phyloP scores from a whole-genome alignment of 2,329 filamentous ascomycete genomes.

The Xylaria hypoxylon region DNA sequence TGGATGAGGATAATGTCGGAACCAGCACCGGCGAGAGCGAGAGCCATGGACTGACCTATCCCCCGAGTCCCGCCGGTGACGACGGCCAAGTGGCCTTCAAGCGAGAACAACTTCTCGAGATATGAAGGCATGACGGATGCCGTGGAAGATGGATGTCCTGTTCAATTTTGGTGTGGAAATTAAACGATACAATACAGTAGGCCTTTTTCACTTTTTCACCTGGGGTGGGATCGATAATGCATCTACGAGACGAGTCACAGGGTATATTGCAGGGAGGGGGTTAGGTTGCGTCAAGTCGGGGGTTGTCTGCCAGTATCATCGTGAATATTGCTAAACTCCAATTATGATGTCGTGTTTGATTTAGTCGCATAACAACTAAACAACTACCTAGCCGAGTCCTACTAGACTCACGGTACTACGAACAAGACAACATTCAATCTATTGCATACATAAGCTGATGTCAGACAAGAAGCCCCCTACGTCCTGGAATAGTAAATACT shows the following conservation, averaged over 20 bases:
- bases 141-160: not conserved
- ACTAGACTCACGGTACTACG: too few relatives aligned
- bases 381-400: too few relatives aligned
- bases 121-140: slow-evolving; percentile 37
- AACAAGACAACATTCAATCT: too few relatives aligned
- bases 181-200: not conserved
- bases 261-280: not conserved
- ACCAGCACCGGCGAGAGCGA: slow-evolving; percentile 68
- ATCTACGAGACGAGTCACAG: not conserved
- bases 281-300: not conserved
- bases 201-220: not conserved
- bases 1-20: slow-evolving; percentile 66
- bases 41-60: slow-evolving; percentile 66
- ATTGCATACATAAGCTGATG: too few relatives aligned
- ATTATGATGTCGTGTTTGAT: too few relatives aligned
- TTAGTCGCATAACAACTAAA: too few relatives aligned
- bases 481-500: too few relatives aligned
- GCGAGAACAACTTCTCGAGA: slow-evolving; percentile 58
- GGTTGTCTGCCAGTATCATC: not conserved
- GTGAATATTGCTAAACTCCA: too few relatives aligned
- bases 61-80: slow-evolving; percentile 67
- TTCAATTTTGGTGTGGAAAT: not conserved
- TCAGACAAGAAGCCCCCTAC: too few relatives aligned
- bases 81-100: slow-evolving; percentile 65
- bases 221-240: not conserved